These are phyloP conservation scores for Chaetomium globosum DNA, from an alignment of 2,329 filamentous ascomycete species.

Conservation along the genomic window DNA sequence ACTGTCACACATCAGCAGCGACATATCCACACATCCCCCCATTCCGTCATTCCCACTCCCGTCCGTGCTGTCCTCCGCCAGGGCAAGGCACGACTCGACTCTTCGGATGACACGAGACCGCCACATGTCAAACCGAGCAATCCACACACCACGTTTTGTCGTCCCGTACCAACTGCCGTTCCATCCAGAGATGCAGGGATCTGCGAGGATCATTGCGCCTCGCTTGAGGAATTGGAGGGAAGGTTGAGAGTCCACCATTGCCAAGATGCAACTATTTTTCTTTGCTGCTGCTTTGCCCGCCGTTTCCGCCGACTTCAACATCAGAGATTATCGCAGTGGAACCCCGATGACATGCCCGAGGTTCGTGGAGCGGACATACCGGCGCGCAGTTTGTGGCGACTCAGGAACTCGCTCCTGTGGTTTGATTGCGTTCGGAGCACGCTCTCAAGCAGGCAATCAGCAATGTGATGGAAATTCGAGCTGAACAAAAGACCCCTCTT, in stretches of 20 bases:
- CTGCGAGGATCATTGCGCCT: slow-evolving; percentile 4
- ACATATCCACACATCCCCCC: neutral
- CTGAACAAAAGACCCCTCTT: neutral
- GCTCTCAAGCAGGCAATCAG: neutral
- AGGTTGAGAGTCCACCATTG: slow-evolving; percentile 1
- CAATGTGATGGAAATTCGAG: slow-evolving; percentile 2
- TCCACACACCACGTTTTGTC: slow-evolving; percentile 7
- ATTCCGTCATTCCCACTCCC: neutral
- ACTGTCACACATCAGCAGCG: neutral
- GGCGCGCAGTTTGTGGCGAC: slow-evolving; percentile 4
- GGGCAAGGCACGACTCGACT: neutral
- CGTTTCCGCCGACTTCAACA: neutral
- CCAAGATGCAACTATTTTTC: neutral
- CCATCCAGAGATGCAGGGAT: slow-evolving; percentile 1
- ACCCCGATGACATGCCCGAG: neutral
- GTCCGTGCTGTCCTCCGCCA: neutral
- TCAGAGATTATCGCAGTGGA: neutral
- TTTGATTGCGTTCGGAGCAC: neutral
- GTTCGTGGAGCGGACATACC: neutral
- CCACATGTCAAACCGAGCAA: slow-evolving; percentile 3
- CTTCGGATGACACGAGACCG: neutral
- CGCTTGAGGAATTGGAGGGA: neutral
- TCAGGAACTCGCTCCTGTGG: neutral
- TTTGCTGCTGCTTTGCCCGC: neutral
- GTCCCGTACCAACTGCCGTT: slow-evolving; percentile 17